phyloP scores from a whole-genome alignment of 192 early-diverging fungal species.

The Chytriomyces confervae region DNA sequence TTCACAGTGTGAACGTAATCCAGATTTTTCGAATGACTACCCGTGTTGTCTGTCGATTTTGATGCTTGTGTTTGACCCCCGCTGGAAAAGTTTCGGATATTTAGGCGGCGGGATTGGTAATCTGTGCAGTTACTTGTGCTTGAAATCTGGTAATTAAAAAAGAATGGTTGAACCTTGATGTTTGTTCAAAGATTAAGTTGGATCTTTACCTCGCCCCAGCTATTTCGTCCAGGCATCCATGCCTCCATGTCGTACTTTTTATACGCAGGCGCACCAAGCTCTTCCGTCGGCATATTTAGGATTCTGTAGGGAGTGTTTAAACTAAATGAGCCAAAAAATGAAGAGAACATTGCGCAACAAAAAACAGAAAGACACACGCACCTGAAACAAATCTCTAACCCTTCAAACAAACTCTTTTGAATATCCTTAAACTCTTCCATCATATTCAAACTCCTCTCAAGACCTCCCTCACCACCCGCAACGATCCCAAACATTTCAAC shows the following conservation, averaged over 20 bases:
- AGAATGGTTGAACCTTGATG: no score
- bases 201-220: slow-evolving; percentile 73
- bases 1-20: slow-evolving; percentile 91
- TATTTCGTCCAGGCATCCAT: slow-evolving; percentile 91
- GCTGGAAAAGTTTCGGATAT: slow-evolving; percentile 65
- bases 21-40: background rate
- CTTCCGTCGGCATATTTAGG: slow-evolving; percentile 90
- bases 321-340: background rate
- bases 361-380: slow-evolving; percentile 18
- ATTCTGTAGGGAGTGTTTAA: slow-evolving; percentile 53
- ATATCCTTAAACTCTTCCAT: slow-evolving; percentile 74
- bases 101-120: slow-evolving; percentile 86
- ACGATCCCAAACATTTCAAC: slow-evolving; percentile 87
- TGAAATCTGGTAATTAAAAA: slow-evolving; percentile 77
- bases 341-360: background rate
- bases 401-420: slow-evolving; percentile 76
- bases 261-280: slow-evolving; percentile 90
- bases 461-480: slow-evolving; percentile 35
- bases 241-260: slow-evolving; percentile 94
- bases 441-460: slow-evolving; percentile 65
- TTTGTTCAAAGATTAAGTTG: background rate
- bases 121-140: slow-evolving; percentile 93
- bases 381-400: slow-evolving; percentile 80
- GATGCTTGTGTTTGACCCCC: background rate
- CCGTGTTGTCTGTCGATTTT: background rate